Percentiles rank a stretch among this genome's conserved stretches.
These are phyloP conservation scores for Phytopythium litorale DNA, from an alignment of 352 stramenopile species.

Conservation along the genomic window DNA sequence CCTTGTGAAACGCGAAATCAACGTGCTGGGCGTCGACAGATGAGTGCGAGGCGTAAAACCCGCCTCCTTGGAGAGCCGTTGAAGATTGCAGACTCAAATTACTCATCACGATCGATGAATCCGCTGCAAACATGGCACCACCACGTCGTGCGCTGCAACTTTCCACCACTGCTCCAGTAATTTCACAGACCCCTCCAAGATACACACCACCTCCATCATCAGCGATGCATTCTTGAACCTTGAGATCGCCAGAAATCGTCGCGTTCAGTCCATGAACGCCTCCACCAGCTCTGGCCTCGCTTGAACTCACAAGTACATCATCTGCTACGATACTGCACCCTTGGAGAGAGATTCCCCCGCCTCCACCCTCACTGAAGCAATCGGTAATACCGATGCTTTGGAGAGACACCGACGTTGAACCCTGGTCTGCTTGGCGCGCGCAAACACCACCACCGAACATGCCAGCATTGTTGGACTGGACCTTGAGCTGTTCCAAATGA, in stretches of 20 bases:
- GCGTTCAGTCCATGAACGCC: constrained; percentile 13
- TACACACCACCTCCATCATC: constrained; percentile 19
- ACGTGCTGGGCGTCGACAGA: not conserved
- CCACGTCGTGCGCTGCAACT: constrained; percentile 18
- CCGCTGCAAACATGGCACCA: constrained; percentile 25
- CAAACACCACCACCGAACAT: not conserved
- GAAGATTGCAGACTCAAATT: constrained; percentile 8
- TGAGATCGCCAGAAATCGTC: constrained; percentile 14
- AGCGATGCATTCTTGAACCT: constrained; percentile 11
- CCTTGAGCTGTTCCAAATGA: not conserved
- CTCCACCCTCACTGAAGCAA: constrained; percentile 9
- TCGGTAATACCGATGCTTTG: not conserved
- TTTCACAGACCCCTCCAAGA: constrained; percentile 7
- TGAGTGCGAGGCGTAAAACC: not conserved
- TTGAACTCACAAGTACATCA: constrained; percentile 1
- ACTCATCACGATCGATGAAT: constrained; percentile 9
- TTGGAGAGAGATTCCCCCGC: constrained; percentile 25
- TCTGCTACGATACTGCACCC: constrained; percentile 11
- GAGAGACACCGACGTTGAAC: constrained; percentile 8
- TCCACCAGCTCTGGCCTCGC: constrained; percentile 13
- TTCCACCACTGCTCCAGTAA: constrained; percentile 8
- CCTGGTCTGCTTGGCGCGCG: not conserved
- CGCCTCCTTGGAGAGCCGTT: constrained; percentile 21
- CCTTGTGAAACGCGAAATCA: not conserved
- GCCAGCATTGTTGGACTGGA: not conserved